Base-by-base conservation (phyloP, 1,139 yeast genomes). In the Arxiozyma bovina region DNA sequence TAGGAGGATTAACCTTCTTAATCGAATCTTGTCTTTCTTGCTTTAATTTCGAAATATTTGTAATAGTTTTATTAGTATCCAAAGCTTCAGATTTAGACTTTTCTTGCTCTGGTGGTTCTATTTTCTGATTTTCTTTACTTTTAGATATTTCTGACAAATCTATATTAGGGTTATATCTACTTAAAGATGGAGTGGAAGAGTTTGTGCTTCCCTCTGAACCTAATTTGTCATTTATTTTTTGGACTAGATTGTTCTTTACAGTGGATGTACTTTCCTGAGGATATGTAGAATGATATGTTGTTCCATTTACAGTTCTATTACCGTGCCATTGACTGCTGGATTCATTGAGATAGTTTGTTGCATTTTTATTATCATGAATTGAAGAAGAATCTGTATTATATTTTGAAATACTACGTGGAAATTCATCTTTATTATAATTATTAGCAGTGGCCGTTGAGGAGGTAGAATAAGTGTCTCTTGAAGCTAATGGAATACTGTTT, bases 281-380 rank as follows among this genome's bases (percentile, higher is more conserved):
- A 46, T 46, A 11, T 7, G 12, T 30, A 4, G 41, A 18, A 12
- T 11, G 41, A 18, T 38, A 22, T 21, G 20, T 22, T 20, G 42
- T 34, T 17, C 42, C 38, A 11, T 40, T 40, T 20, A 9, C 20
- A 12, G 15, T 17, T 7, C 12, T 11, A 34, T 8, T 41, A 3
- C 42, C 8, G 12, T 46, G 22, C 46, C 63, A 57, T 65, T 65
- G 62, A 51, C 59, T 63, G 53, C 60, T 63, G 12, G 56, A 51
- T 54, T 65, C 54, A 22, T 57, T 57, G 38, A 58, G 57, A 51
- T 55, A 61, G 5, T 51, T 42, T 3, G 58, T 45, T 20, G 57
- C 58, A 42, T 52, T 58, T 7, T 55, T 46, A 50, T 45, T 55
- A 34, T 15, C 40, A 34, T 34, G 6, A 15, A 8, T 30, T 11